These are phyloP conservation scores for Sanghuangporus sanghuang DNA, from an alignment of 1,284 basidiomycete species.

Conservation along the genomic window DNA sequence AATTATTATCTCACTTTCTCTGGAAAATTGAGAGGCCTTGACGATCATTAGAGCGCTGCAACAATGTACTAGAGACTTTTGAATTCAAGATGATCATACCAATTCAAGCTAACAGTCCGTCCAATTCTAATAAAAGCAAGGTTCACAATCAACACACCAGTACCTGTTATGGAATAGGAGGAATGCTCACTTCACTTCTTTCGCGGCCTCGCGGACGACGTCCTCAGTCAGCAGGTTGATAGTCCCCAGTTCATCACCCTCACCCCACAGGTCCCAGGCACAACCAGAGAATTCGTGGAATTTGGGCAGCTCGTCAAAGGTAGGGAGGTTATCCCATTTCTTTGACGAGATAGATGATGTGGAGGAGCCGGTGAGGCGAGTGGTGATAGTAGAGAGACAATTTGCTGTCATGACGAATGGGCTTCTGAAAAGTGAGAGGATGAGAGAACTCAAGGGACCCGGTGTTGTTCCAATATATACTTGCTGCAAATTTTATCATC, in stretches of 20 bases:
- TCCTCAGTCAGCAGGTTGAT: conserved; percentile 66
- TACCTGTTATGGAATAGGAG: background rate
- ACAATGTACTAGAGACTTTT: background rate
- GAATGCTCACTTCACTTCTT: conserved; percentile 55
- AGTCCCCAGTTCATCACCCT: conserved; percentile 67
- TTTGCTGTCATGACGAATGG: background rate
- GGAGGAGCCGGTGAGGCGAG: background rate
- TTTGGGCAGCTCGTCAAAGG: conserved; percentile 55
- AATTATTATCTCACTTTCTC: conserved; percentile 38
- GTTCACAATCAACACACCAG: background rate
- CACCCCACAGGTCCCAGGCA: conserved; percentile 71
- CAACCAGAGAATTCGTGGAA: conserved; percentile 57
- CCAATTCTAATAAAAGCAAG: conserved; percentile 38
- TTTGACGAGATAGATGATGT: background rate
- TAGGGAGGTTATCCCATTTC: conserved; percentile 35
- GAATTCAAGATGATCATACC: conserved; percentile 33
- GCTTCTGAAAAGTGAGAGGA: too few species aligned
- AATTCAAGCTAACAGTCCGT: conserved; percentile 54
- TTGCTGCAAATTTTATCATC: too few species aligned
- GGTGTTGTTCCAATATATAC: too few species aligned
- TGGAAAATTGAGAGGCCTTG: conserved; percentile 65
- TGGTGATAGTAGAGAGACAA: background rate
- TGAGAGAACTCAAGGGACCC: too few species aligned
- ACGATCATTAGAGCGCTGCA: background rate
- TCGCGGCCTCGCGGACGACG: conserved; percentile 56